Percentiles rank a stretch among this genome's conserved stretches.
Evolutionary conservation across 1,284 basidiomycete genomes (phyloP).

Genomic region (Fistulinella staudtii): DNA sequence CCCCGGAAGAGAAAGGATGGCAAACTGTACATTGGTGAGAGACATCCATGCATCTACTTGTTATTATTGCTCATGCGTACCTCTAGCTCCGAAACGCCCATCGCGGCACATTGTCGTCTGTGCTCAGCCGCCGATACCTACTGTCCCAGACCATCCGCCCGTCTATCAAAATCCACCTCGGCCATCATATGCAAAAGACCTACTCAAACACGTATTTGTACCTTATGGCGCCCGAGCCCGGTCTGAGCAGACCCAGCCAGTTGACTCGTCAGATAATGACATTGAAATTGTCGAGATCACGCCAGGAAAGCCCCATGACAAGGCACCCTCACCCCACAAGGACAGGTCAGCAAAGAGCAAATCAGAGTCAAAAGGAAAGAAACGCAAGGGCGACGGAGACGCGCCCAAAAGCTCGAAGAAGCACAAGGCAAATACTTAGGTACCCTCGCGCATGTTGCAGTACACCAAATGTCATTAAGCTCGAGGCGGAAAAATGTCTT

Average conservation of each 20-base stretch:
- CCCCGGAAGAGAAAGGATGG: conserved; percentile 60
- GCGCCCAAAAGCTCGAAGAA: conserved; percentile 45
- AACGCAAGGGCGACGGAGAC: conserved; percentile 41
- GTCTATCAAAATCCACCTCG: conserved; percentile 52
- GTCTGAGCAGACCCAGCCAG: conserved; percentile 14
- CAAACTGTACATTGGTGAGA: conserved; percentile 55
- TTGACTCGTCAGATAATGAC: conserved; percentile 17
- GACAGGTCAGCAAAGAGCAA: conserved; percentile 18
- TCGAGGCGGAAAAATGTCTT: conserved; percentile 7
- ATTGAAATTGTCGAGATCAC: too few species aligned
- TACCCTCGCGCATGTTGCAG: neutral
- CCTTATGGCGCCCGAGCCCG: conserved; percentile 61
- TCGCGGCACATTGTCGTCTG: conserved; percentile 55
- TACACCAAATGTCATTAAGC: conserved; percentile 6
- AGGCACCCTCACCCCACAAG: neutral
- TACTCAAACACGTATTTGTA: conserved; percentile 60
- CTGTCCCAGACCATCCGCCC: conserved; percentile 24
- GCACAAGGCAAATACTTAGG: conserved; percentile 18
- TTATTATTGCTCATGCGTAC: neutral
- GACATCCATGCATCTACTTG: neutral
- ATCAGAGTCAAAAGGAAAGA: conserved; percentile 39
- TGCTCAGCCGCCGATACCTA: conserved; percentile 43
- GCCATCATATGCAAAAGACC: conserved; percentile 51
- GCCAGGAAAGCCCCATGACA: neutral
- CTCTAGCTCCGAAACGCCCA: conserved; percentile 55